These are phyloP conservation scores for Globisporangium rhizosaccharum DNA, from an alignment of 352 stramenopile genomes.

Conservation along the genomic window DNA sequence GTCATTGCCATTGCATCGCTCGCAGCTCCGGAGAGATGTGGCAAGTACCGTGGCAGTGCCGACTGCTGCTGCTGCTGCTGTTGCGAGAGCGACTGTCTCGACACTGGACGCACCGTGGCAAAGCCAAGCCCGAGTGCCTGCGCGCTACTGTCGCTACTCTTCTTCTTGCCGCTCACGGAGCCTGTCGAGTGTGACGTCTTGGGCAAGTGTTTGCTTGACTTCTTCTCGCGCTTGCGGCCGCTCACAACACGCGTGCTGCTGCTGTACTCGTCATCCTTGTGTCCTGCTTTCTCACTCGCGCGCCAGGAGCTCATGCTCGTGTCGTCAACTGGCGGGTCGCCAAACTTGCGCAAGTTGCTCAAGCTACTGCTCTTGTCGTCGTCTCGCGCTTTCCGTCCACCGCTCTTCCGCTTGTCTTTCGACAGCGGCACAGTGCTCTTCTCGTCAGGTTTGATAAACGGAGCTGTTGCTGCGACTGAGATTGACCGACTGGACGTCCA, in stretches of 20 bases:
- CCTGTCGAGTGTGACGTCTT: conserved; percentile 26
- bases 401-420: conserved; percentile 41
- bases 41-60: conserved; percentile 32
- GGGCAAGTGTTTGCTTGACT: conserved; percentile 30
- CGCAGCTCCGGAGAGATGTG: conserved; percentile 26
- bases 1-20: conserved; percentile 18
- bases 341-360: conserved; percentile 29
- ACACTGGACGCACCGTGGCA: conserved; percentile 37
- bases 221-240: conserved; percentile 28
- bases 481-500: conserved; percentile 24
- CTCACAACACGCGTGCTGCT: conserved; percentile 16
- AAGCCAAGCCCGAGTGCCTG: conserved; percentile 17
- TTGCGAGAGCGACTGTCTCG: conserved; percentile 29
- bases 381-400: conserved; percentile 29
- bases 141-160: conserved; percentile 12
- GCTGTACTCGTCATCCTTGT: conserved; percentile 35
- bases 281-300: conserved; percentile 6
- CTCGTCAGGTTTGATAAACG: conserved; percentile 24
- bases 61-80: conserved; percentile 27
- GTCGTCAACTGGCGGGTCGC: conserved; percentile 22
- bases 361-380: conserved; percentile 27
- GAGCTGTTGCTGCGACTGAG: background rate
- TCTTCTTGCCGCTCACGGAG: conserved; percentile 28
- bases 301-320: conserved; percentile 9
- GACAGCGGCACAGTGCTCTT: conserved; percentile 17